Percentiles rank a stretch among this genome's conserved stretches.
Evolutionary conservation across 1,139 yeast species (phyloP).

Genomic region (Arxiozyma bovina): DNA sequence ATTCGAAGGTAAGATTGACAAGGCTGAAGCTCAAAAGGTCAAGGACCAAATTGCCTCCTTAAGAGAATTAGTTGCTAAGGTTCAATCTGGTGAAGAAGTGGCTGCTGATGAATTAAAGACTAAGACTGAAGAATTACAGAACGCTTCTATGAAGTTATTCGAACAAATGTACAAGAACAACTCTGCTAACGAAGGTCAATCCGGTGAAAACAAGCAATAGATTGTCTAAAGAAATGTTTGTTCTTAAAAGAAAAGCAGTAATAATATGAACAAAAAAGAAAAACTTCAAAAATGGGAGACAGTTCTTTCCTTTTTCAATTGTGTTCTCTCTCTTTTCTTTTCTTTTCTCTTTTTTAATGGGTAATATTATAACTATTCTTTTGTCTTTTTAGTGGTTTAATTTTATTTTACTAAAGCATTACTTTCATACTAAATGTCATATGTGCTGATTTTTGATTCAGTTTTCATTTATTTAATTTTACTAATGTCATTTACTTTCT

Average conservation of each 20-base stretch:
- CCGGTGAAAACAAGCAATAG: conserved; percentile 27
- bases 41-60: conserved; percentile 66
- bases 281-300: no score
- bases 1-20: conserved; percentile 86
- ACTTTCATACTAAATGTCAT: background rate
- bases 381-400: background rate
- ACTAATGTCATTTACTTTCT: background rate
- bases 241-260: no score
- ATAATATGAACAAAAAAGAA: no score
- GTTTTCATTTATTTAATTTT: no score
- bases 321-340: background rate
- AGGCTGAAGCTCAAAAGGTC: conserved; percentile 68
- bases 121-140: conserved; percentile 92
- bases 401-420: background rate
- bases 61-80: conserved; percentile 88
- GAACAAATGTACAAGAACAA: conserved; percentile 89
- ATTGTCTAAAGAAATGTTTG: no score
- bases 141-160: conserved; percentile 83
- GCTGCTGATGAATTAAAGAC: conserved; percentile 76
- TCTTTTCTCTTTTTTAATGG: background rate
- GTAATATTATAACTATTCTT: background rate
- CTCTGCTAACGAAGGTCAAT: background rate
- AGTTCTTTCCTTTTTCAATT: no score
- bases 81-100: conserved; percentile 82
- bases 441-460: no score